A percentile compares a stretch with the other conserved stretches of the same genome.
Conservation (phyloP, 345 rosid species). For the Dipteronia sinensis region DNA sequence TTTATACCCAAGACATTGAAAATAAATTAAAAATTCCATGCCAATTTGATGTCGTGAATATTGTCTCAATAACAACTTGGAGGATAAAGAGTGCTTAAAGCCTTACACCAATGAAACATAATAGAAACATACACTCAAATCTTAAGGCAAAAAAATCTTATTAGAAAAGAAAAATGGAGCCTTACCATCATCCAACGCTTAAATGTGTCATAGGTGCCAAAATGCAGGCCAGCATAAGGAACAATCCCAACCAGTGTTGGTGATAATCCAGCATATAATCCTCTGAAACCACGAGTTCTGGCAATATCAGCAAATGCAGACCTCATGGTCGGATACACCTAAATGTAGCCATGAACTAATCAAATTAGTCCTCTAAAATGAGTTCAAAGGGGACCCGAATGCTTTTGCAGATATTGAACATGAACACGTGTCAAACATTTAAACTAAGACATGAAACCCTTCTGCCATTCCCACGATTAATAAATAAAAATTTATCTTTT, state of each 20-base stretch:
- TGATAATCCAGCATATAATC: conserved; percentile 88
- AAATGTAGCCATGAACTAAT: conserved; percentile 23
- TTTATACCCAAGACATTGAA: not conserved
- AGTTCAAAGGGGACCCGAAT: conserved; percentile 1
- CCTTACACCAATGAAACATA: not conserved
- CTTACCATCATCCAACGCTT: conserved; percentile 90
- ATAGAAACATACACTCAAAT: not conserved
- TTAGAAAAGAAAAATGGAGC: conserved; percentile 11
- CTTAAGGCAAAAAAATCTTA: not conserved
- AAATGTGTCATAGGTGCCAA: conserved; percentile 92
- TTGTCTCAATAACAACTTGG: not conserved
- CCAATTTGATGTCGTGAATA: not conserved
- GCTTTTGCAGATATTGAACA: not conserved
- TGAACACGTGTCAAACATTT: not conserved
- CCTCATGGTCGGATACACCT: conserved; percentile 98
- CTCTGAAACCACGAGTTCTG: conserved; percentile 71
- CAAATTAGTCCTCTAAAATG: not conserved
- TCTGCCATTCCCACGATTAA: not conserved
- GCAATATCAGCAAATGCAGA: conserved; percentile 80
- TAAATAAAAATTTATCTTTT: not conserved
- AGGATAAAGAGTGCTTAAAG: not conserved
- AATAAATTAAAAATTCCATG: not conserved
- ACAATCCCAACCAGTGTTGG: conserved; percentile 92
- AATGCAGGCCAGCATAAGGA: conserved; percentile 98
- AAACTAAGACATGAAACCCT: not conserved